Evolutionary conservation across 176 grass and related monocot species (phyloP).

Genomic region (Tillandsia leiboldiana): DNA sequence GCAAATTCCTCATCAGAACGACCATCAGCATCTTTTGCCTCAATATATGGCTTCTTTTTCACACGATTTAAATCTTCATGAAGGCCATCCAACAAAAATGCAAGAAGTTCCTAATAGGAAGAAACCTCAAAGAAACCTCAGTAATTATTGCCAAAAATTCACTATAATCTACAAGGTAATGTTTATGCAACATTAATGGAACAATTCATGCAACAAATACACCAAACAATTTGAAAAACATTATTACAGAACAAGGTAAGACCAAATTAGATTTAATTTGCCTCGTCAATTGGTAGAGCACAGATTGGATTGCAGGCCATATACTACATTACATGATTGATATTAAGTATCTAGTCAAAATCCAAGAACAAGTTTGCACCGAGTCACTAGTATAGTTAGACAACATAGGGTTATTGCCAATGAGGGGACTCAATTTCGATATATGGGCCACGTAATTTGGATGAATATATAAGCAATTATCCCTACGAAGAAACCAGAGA

Average conservation of each 20-base stretch:
- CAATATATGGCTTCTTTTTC: conserved; percentile 96
- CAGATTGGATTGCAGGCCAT: too few species aligned
- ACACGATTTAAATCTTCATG: conserved; percentile 99
- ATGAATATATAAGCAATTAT: too few species aligned
- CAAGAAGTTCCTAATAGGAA: conserved; percentile 74
- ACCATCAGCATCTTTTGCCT: conserved; percentile 84
- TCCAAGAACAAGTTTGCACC: too few species aligned
- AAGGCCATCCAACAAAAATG: conserved; percentile 92
- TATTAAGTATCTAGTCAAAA: too few species aligned
- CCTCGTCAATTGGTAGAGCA: not conserved
- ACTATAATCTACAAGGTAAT: not conserved
- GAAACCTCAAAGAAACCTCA: conserved; percentile 16
- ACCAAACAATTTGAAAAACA: not conserved
- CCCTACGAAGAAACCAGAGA: too few species aligned
- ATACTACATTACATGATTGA: too few species aligned
- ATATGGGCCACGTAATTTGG: too few species aligned
- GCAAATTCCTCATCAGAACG: conserved; percentile 75
- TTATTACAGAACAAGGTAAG: not conserved
- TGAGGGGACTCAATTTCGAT: too few species aligned
- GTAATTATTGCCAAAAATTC: not conserved
- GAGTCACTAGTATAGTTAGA: too few species aligned
- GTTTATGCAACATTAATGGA: not conserved
- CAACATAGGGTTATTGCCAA: too few species aligned
- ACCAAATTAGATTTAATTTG: not conserved
- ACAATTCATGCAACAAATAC: not conserved